Evolutionary conservation across 139 green algal species (phyloP).

Genomic region (Parachlorella kessleri): DNA sequence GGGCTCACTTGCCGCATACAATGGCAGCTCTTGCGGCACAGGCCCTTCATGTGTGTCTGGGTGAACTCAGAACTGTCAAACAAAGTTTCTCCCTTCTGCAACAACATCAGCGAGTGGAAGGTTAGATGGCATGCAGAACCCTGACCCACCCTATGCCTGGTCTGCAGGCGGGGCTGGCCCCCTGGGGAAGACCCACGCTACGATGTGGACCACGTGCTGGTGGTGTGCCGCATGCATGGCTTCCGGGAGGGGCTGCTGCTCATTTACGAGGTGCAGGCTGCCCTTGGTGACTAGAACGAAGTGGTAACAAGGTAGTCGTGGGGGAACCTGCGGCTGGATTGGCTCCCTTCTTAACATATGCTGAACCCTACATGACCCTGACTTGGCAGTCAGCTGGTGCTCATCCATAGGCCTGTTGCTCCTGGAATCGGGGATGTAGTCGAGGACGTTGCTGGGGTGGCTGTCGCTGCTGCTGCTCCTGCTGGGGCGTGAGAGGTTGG

Average conservation of each 20-base stretch:
- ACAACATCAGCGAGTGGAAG: no score
- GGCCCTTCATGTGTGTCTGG: background rate
- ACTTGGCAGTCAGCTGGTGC: no score
- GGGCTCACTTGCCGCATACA: no score
- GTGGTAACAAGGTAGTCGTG: no score
- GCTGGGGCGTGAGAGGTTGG: no score
- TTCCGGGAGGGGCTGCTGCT: constrained; percentile 83
- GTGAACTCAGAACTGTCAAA: background rate
- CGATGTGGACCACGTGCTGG: constrained; percentile 85
- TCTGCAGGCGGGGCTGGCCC: constrained; percentile 73
- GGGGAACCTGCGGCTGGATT: background rate
- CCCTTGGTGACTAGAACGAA: no score
- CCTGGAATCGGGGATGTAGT: background rate
- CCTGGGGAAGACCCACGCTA: constrained; percentile 68
- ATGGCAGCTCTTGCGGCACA: background rate
- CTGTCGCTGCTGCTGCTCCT: background rate
- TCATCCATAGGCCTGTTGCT: background rate
- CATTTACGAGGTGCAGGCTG: constrained; percentile 81
- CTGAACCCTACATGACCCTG: no score
- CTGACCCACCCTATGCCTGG: background rate
- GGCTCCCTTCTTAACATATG: no score
- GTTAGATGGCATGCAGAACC: no score
- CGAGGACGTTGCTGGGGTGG: background rate
- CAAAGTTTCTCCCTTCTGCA: background rate
- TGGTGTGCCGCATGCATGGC: constrained; percentile 82